Evolutionary conservation across 129 eudicot species (phyloP).

Genomic region (Chrysanthemum makinoi): DNA sequence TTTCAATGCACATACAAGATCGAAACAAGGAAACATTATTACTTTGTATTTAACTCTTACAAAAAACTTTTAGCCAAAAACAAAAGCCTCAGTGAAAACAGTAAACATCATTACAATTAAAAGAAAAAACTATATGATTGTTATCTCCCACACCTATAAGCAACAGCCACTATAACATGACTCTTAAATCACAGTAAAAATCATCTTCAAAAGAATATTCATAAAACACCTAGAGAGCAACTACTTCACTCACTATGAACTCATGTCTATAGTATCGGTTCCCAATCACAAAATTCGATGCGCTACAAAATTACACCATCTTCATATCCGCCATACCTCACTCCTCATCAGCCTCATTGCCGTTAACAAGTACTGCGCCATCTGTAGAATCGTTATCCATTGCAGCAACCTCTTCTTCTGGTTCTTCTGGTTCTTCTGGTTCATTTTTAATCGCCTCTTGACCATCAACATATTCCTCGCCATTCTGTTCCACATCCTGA

Average conservation of each 20-base stretch:
- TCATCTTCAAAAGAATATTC: constrained; percentile 15
- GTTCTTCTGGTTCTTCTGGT: constrained; percentile 3
- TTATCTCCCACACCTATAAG: constrained; percentile 18
- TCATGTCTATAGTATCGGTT: constrained; percentile 17
- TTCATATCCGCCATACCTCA: constrained; percentile 45
- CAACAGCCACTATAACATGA: constrained; percentile 18
- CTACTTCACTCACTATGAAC: constrained; percentile 14
- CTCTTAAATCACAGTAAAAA: constrained; percentile 21
- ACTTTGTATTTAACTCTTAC: constrained; percentile 7
- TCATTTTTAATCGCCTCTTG: constrained; percentile 27
- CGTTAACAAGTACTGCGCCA: constrained; percentile 92
- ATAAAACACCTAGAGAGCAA: constrained; percentile 15
- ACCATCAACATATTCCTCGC: constrained; percentile 38
- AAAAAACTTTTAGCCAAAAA: background rate
- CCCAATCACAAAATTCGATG: constrained; percentile 17
- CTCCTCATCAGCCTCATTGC: constrained; percentile 56
- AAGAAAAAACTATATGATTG: constrained; percentile 21
- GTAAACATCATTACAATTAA: constrained; percentile 12
- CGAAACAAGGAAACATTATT: constrained; percentile 1
- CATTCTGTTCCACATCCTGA: constrained; percentile 54
- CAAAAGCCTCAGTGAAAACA: background rate
- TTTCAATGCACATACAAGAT: constrained; percentile 3
- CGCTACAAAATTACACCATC: constrained; percentile 27
- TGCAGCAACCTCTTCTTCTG: constrained; percentile 64
- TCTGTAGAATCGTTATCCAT: constrained; percentile 80